Conservation (phyloP, 352 stramenopile genomes). For the Paralagenidium karlingii region DNA sequence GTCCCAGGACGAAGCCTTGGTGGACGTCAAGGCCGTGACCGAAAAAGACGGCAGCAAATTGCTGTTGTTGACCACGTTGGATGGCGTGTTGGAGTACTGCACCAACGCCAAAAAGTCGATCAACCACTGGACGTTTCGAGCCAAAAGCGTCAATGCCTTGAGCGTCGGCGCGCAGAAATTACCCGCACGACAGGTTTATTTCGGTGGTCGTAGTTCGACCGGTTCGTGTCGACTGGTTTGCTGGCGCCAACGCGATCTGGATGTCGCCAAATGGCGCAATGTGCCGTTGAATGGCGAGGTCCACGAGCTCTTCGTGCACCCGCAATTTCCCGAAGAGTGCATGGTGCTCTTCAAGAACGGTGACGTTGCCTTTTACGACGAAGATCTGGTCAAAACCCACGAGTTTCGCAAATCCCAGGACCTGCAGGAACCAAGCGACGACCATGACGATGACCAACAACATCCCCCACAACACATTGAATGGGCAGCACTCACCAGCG, state of each 20-base stretch:
- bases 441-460: neutral
- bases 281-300: slow-evolving; percentile 18
- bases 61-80: slow-evolving; percentile 44
- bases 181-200: slow-evolving; percentile 37
- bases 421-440: neutral
- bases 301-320: slow-evolving; percentile 38
- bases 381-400: slow-evolving; percentile 16
- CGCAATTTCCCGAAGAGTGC: slow-evolving; percentile 41
- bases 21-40: slow-evolving; percentile 24
- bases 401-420: neutral
- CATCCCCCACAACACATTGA: slow-evolving; percentile 20
- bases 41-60: slow-evolving; percentile 37
- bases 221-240: slow-evolving; percentile 6
- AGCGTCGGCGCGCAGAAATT: slow-evolving; percentile 36
- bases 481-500: slow-evolving; percentile 41
- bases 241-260: slow-evolving; percentile 49
- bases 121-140: slow-evolving; percentile 65
- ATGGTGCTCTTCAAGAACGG: slow-evolving; percentile 55
- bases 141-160: slow-evolving; percentile 57
- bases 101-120: slow-evolving; percentile 46
- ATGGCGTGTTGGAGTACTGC: slow-evolving; percentile 59
- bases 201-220: slow-evolving; percentile 11
- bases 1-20: slow-evolving; percentile 23
- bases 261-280: slow-evolving; percentile 48
- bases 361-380: slow-evolving; percentile 38